Base-by-base conservation (phyloP, 495 filamentous ascomycete genomes). In the Corynascus novoguineensis region DNA sequence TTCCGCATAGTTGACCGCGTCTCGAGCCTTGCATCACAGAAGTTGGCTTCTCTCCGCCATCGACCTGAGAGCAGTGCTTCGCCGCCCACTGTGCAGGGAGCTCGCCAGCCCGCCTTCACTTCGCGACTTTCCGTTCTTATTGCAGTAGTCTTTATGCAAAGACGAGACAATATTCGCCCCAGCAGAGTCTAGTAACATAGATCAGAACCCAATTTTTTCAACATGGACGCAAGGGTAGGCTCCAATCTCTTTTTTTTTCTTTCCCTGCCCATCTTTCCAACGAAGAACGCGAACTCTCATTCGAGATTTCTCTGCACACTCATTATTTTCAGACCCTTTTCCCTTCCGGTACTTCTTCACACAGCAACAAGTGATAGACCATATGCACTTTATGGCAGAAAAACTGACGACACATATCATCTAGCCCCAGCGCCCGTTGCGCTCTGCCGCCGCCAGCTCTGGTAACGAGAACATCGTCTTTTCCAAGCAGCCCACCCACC, bases 401-500 rank as follows among this genome's bases (percentile, higher is more conserved):
- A 28, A 24, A 45, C 37, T 51, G 17, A 32, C 37, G 17, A 32
- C 37, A 17, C 4, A 21, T 14, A 57, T 27, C 46, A 22, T 14
- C 19, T 25, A 95, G 89, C 90, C 91, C 52, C 87, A 87, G 68
- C 82, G 91, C 68, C 83, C 80, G 47, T 56, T 74, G 32, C 83
- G 83, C 58, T 74, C 76, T 25, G 69, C 86, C 66, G 76, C 83
- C 58, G 77, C 78, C 62, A 79, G 44, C 5, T 60, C 62, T 46
- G 67, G 84, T 62, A 88, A 90, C 75, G 93, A 97, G 72, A 92
- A 92, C 69, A 76, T 76, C 22, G 76, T 82, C 19, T 70, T 81
- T 15, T 59, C 75, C 45, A 78, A 78, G 59, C 89, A 85, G 67
- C 69, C 80, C 27, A 70, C 87, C 54, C 88, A 90, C 61, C 86